These are phyloP conservation scores for Ogataea methanolica DNA, from an alignment of 805 yeast genomes.

Conservation along the genomic window DNA sequence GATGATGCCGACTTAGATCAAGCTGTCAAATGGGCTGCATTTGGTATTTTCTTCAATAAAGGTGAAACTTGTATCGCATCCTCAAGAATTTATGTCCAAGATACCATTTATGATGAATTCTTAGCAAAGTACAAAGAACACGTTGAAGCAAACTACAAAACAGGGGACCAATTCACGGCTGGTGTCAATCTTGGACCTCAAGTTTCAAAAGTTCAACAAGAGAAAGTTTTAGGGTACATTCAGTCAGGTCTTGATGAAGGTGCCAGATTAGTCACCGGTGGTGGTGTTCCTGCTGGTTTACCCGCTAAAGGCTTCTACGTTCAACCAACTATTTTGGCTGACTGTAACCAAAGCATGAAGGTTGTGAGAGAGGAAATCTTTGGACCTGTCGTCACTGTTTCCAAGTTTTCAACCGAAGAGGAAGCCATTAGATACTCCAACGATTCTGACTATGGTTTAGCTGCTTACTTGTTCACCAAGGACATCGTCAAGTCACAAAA, in stretches of 20 bases:
- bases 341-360: slow-evolving; percentile 60
- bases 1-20: slow-evolving; percentile 77
- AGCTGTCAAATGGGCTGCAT: slow-evolving; percentile 70
- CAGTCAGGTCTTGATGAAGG: slow-evolving; percentile 79
- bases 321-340: slow-evolving; percentile 71
- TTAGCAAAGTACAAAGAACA: slow-evolving; percentile 52
- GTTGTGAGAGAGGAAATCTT: slow-evolving; percentile 78
- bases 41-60: slow-evolving; percentile 87
- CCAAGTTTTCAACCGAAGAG: slow-evolving; percentile 77
- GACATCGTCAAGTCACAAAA: slow-evolving; percentile 71
- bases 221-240: slow-evolving; percentile 72
- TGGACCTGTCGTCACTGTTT: slow-evolving; percentile 86
- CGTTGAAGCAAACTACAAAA: slow-evolving; percentile 50
- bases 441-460: slow-evolving; percentile 79
- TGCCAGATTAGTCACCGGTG: slow-evolving; percentile 70
- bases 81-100: slow-evolving; percentile 87
- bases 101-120: slow-evolving; percentile 73
- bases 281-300: slow-evolving; percentile 35
- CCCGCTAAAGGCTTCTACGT: slow-evolving; percentile 57
- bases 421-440: slow-evolving; percentile 78
- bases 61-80: slow-evolving; percentile 98
- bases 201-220: slow-evolving; percentile 74
- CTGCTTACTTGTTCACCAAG: slow-evolving; percentile 84
- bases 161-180: slow-evolving; percentile 80
- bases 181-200: slow-evolving; percentile 88